Conservation (phyloP, 2,329 filamentous ascomycete genomes). For the Sarocladium brachiariae region DNA sequence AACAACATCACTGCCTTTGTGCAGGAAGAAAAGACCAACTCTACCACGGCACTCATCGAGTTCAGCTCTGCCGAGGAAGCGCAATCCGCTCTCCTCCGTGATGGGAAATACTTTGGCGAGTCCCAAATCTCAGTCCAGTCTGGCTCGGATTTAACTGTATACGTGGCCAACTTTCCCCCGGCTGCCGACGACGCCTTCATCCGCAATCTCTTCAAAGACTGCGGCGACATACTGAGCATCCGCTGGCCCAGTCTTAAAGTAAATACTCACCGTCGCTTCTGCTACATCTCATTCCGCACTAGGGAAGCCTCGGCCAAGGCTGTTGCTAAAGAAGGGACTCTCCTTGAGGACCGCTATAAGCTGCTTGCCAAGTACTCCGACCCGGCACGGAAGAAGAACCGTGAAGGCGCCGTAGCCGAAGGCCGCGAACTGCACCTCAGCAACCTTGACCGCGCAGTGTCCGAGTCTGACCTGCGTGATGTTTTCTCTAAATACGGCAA, state of each 20-base stretch:
- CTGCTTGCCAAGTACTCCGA: constrained; percentile 80
- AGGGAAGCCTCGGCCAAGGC: constrained; percentile 63
- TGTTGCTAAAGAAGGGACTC: constrained; percentile 62
- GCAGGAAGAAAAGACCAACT: constrained; percentile 51
- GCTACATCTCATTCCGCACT: constrained; percentile 84
- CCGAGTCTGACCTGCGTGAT: constrained; percentile 62
- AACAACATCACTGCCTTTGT: constrained; percentile 64
- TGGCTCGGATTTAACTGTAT: constrained; percentile 75
- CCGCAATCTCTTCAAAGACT: constrained; percentile 60
- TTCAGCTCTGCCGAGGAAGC: constrained; percentile 78
- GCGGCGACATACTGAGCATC: constrained; percentile 76
- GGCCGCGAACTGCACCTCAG: constrained; percentile 78
- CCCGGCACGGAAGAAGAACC: constrained; percentile 67
- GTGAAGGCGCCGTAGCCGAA: constrained; percentile 76
- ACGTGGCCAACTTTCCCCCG: constrained; percentile 83
- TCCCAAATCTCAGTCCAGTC: constrained; percentile 66
- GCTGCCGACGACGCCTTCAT: constrained; percentile 66
- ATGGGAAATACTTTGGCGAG: constrained; percentile 72
- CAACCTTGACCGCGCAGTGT: constrained; percentile 55
- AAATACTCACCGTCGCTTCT: constrained; percentile 85
- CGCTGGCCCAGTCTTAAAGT: constrained; percentile 88
- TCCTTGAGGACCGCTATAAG: constrained; percentile 60
- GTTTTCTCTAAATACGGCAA: constrained; percentile 70
- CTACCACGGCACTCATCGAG: constrained; percentile 71
- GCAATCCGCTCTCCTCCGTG: constrained; percentile 69